Conservation (phyloP, 163 green algal genomes). For the Chlamydomonas reinhardtii region DNA sequence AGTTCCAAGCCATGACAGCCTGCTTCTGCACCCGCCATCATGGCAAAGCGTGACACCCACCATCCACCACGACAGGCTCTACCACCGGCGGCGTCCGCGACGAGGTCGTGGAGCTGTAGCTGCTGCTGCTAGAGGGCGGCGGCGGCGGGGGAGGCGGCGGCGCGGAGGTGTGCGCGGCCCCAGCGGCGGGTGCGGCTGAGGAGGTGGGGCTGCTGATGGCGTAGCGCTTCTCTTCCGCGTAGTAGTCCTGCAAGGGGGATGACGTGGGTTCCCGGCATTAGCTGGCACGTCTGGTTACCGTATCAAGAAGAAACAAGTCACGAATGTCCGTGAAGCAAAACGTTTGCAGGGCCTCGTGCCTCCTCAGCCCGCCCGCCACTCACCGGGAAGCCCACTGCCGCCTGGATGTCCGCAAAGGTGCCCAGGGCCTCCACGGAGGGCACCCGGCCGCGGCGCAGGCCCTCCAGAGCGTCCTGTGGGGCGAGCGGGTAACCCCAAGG, state of each 20-base stretch:
- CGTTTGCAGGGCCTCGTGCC: no score
- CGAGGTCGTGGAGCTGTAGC: not conserved
- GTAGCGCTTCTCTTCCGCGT: slow-evolving; percentile 82
- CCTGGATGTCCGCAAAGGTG: slow-evolving; percentile 85
- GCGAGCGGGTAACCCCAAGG: slow-evolving; percentile 32
- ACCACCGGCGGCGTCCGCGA: slow-evolving; percentile 4
- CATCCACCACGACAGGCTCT: slow-evolving; percentile 24
- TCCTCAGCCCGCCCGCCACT: no score
- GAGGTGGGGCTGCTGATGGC: slow-evolving; percentile 49
- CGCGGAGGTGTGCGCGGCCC: not conserved
- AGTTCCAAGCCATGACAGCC: no score
- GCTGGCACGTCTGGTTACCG: no score
- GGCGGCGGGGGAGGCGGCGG: slow-evolving; percentile 15
- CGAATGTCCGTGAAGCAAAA: no score
- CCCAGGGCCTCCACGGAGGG: slow-evolving; percentile 69
- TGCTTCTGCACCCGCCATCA: no score
- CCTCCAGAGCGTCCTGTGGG: slow-evolving; percentile 72
- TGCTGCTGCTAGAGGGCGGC: not conserved
- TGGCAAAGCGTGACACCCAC: no score
- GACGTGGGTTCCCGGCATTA: no score
- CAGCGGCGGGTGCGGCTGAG: not conserved
- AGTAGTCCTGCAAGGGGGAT: slow-evolving; percentile 77
- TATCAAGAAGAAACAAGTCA: no score
- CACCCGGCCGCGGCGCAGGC: slow-evolving; percentile 66
- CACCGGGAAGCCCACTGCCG: slow-evolving; percentile 86